Base-by-base conservation (phyloP, 2,329 filamentous ascomycete species). In the Talaromyces sp. region DNA sequence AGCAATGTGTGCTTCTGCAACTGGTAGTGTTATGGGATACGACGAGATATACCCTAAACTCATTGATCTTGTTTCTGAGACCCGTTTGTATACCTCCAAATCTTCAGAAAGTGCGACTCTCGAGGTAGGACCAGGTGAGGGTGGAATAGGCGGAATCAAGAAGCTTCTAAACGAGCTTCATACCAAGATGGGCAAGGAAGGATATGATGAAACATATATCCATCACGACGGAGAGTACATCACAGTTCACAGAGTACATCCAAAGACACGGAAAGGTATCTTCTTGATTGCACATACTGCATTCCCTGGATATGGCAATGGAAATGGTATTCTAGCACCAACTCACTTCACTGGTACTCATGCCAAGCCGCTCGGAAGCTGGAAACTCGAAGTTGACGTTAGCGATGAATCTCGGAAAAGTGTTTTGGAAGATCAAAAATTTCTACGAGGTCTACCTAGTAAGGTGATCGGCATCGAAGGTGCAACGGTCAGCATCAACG, bases 201-300 rank as follows among this genome's bases (percentile, higher is more conserved):
- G 90, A 22, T 99, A 96, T 74, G 90, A 93, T 64, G 95, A 99
- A 78, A 97, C 93, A 8, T 94, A 97, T 73, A 92, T 99, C 62
- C 94, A 99, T 74, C 95, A 99, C 75, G 93, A 98, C 69, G 90
- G 92, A 64, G 91, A 99, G 76, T 97, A 97, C 74, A 90, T 99
- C 73, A 99, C 95, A 0, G 92, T 99, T 7, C 95, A 99, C 76
- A 86, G 96, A 67, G 92, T 98, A 2, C 93, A 99, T 73, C 95
- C 94, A 0, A 89, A 91, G 74, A 96, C 92, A 1, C 87, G 95
- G 66, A 96, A 95, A 75, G 95, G 95, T 0, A 94, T 97, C 77
- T 97, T 98, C 78, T 82, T 98, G 56, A 93, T 99, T 70, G 94
- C 96, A 0, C 95, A 98, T 72, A 98, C 95, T 3, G 95, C 96